Percentiles rank a stretch among this genome's conserved stretches.
These are phyloP conservation scores for Pichia sp. DNA, from an alignment of 1,139 yeast genomes.

Conservation along the genomic window DNA sequence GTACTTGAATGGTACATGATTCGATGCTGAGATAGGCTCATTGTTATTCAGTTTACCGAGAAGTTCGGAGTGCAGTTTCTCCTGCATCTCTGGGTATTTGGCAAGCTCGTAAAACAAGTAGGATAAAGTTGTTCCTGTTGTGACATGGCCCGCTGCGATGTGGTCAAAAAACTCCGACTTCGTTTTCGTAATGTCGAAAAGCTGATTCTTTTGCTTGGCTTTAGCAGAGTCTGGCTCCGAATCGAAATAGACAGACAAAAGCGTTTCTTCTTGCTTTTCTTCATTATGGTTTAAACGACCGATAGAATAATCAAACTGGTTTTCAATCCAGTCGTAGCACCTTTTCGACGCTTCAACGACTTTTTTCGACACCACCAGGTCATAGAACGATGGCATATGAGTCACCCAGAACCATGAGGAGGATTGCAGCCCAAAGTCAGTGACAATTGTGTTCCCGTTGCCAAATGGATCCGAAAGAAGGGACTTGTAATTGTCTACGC, in stretches of 20 bases:
- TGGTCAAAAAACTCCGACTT: slow-evolving; percentile 49
- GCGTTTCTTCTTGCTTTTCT: slow-evolving; percentile 22
- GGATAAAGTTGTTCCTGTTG: slow-evolving; percentile 65
- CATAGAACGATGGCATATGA: slow-evolving; percentile 51
- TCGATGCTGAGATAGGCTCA: background rate
- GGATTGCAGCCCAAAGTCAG: slow-evolving; percentile 50
- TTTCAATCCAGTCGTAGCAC: slow-evolving; percentile 50
- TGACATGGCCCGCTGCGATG: slow-evolving; percentile 69
- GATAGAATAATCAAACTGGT: slow-evolving; percentile 35
- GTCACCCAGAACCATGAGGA: slow-evolving; percentile 72
- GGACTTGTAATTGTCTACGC: slow-evolving; percentile 38
- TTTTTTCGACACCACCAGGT: slow-evolving; percentile 42
- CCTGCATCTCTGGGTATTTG: slow-evolving; percentile 42
- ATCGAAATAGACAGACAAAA: slow-evolving; percentile 25
- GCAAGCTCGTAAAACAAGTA: slow-evolving; percentile 59
- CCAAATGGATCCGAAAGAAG: slow-evolving; percentile 28
- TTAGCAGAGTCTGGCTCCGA: slow-evolving; percentile 17
- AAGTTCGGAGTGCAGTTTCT: slow-evolving; percentile 42
- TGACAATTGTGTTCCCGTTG: slow-evolving; percentile 40
- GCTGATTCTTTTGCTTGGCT: slow-evolving; percentile 7
- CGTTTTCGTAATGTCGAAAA: slow-evolving; percentile 27
- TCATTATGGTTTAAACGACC: slow-evolving; percentile 27
- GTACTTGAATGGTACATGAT: slow-evolving; percentile 20
- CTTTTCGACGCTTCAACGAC: slow-evolving; percentile 38
- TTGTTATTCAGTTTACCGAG: slow-evolving; percentile 16